Conservation (phyloP, 768 basidiomycete genomes). For the Suillus hirtellus region DNA sequence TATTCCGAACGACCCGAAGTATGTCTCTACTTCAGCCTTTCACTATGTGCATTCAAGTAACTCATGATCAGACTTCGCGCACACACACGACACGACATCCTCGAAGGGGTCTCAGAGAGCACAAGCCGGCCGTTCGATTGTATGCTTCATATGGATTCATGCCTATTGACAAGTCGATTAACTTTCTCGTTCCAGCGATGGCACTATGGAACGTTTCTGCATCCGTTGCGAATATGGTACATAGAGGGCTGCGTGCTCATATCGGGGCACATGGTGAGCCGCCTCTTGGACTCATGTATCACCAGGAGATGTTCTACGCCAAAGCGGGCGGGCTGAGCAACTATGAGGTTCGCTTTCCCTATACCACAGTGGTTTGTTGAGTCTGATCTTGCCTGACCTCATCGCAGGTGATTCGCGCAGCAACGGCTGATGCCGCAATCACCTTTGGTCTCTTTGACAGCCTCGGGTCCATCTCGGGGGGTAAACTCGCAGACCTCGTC, state of each 20-base stretch:
- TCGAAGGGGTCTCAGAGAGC: constrained; percentile 61
- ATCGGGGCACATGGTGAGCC: constrained; percentile 78
- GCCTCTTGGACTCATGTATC: constrained; percentile 74
- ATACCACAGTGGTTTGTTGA: background rate
- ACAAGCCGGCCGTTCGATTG: constrained; percentile 60
- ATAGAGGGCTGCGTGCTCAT: constrained; percentile 58
- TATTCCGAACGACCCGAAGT: constrained; percentile 72
- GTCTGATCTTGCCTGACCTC: background rate
- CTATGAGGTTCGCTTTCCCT: constrained; percentile 53
- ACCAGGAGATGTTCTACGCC: constrained; percentile 71
- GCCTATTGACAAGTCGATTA: background rate
- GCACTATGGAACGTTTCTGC: constrained; percentile 68
- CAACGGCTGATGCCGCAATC: constrained; percentile 63
- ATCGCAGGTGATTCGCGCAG: constrained; percentile 61
- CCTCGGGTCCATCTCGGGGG: constrained; percentile 60
- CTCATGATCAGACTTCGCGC: constrained; percentile 51
- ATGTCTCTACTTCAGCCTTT: constrained; percentile 15
- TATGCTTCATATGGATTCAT: constrained; percentile 30
- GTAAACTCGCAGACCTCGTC: constrained; percentile 73
- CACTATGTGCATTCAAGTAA: background rate
- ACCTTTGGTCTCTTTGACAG: constrained; percentile 64
- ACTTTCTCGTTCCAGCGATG: constrained; percentile 43
- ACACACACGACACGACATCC: constrained; percentile 63
- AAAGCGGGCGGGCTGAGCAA: constrained; percentile 63
- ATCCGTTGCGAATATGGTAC: constrained; percentile 69